phyloP scores from a whole-genome alignment of 179 eudicot species.

The Dionaea muscipula region DNA sequence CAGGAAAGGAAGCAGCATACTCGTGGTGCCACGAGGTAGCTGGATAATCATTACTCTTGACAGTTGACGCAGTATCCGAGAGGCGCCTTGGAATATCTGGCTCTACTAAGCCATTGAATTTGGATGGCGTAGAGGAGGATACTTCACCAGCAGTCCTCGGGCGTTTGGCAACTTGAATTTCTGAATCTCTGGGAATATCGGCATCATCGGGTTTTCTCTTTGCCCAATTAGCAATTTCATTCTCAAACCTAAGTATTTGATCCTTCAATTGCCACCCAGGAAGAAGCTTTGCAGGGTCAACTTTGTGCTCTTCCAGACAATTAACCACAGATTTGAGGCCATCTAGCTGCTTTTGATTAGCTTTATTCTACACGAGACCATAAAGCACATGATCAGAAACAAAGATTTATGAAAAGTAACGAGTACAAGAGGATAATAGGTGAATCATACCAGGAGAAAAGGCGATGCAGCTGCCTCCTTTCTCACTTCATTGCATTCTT shows the following conservation, averaged over 20 bases:
- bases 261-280: slow-evolving; percentile 21
- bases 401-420: not conserved
- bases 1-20: not conserved
- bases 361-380: slow-evolving; percentile 23
- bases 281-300: slow-evolving; percentile 26
- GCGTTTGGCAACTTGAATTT: slow-evolving; percentile 20
- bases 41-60: not conserved
- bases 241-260: slow-evolving; percentile 23
- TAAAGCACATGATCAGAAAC: slow-evolving; percentile 2
- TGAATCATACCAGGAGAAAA: not conserved
- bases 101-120: slow-evolving; percentile 6
- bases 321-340: slow-evolving; percentile 28
- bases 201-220: slow-evolving; percentile 25
- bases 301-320: slow-evolving; percentile 28
- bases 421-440: slow-evolving; percentile 7
- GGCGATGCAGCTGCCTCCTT: not conserved
- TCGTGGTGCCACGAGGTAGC: not conserved
- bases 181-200: slow-evolving; percentile 11
- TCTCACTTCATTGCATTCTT: slow-evolving; percentile 13
- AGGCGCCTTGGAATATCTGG: not conserved
- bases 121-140: not conserved
- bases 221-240: slow-evolving; percentile 20
- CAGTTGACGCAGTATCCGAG: not conserved
- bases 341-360: slow-evolving; percentile 25
- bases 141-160: slow-evolving; percentile 10